Base-by-base conservation (phyloP, 192 early-diverging fungal species). In the Podila minutissima region DNA sequence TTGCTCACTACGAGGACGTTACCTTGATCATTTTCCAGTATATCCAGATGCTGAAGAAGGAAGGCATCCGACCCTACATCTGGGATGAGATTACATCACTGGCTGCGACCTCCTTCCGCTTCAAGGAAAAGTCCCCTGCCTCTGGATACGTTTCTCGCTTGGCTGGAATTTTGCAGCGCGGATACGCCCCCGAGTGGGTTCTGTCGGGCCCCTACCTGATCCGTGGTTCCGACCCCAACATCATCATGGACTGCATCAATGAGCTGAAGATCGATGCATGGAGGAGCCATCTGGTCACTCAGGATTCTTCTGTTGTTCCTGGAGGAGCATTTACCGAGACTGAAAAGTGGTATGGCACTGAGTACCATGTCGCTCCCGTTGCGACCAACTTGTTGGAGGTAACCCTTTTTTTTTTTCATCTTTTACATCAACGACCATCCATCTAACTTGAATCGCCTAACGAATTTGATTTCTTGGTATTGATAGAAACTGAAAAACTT, bases 11-110 rank as follows among this genome's bases (percentile, higher is more conserved):
- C 67, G 84, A 95, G 67, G 93, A 97, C 35, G 92, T 98, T 2
- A 86, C 98, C 50, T 70, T 88, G 11, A 85, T 91, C 22, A 73
- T 98, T 20, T 99, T 98, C 83, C 91, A 95, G 74, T 99, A 96
- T 72, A 93, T 98, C 67, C 82, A 93, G 29, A 91, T 99, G 90
- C 76, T 99, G 31, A 88, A 88, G 59, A 64, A 83, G n/a, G 78
- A 75, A 55, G 93, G 93, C 31, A 83, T 94, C 57, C 89, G 95
- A 67, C 83, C 92, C 37, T 94, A 93, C 88, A 92, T 94, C 58
- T 97, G 92, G 82, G 87, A 94, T 35, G 97, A 99, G 84, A 72
- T 74, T 55, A 31, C 84, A 62, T 83, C 86, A 19, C 49, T 90
- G 31, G 79, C 87, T 24, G 75, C 87, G 2, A 81, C 88, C 6